Conservation (phyloP, 257 asterid genomes). For the Asclepias syriaca region DNA sequence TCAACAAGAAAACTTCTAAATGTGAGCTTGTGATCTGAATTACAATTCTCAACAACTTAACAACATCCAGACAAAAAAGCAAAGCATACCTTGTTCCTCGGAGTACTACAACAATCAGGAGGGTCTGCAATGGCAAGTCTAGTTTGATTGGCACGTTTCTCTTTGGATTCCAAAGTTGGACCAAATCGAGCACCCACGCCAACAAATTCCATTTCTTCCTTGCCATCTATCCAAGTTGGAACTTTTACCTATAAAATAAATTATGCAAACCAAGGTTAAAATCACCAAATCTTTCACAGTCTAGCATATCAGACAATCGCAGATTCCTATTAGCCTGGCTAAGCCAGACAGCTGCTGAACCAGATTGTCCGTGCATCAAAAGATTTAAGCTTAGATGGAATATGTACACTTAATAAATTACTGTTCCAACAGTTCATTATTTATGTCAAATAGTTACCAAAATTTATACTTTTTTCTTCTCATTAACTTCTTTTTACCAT, state of each 20-base stretch:
- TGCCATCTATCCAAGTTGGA: slow-evolving; percentile 72
- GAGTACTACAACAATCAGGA: slow-evolving; percentile 79
- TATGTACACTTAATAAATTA: neutral
- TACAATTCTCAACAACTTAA: slow-evolving; percentile 5
- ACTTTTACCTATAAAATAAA: slow-evolving; percentile 68
- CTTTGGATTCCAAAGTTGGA: slow-evolving; percentile 82
- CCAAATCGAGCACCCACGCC: slow-evolving; percentile 99
- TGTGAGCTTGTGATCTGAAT: slow-evolving; percentile 12
- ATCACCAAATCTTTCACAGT: slow-evolving; percentile 1
- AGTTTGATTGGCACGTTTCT: slow-evolving; percentile 87
- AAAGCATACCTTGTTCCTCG: slow-evolving; percentile 60
- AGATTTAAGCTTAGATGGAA: neutral
- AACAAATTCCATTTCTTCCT: slow-evolving; percentile 75
- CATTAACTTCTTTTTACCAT: neutral
- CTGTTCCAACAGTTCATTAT: neutral
- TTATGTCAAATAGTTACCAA: neutral
- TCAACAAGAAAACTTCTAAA: slow-evolving; percentile 13
- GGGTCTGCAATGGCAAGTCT: slow-evolving; percentile 83
- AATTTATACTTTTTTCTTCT: neutral
- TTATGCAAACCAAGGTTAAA: slow-evolving; percentile 11
- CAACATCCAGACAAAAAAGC: slow-evolving; percentile 12
- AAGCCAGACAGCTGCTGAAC: neutral
- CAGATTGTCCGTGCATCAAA: neutral
- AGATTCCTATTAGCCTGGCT: neutral
- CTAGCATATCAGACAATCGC: neutral